These are phyloP conservation scores for Aspergillus sp. DNA, from an alignment of 2,329 filamentous ascomycete species.

Conservation along the genomic window DNA sequence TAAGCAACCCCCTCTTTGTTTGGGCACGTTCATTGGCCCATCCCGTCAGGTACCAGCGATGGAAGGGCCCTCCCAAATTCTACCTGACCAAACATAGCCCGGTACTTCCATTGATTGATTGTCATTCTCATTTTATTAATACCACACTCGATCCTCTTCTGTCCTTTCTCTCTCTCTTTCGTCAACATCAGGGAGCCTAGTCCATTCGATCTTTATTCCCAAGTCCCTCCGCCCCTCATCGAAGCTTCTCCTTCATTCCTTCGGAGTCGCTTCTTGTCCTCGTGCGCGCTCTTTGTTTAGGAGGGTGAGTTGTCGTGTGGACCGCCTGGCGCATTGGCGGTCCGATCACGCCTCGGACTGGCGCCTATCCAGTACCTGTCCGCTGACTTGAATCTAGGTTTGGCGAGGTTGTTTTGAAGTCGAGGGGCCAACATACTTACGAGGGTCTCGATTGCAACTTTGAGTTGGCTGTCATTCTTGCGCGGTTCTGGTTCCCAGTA, in stretches of 20 bases:
- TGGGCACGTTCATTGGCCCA: background rate
- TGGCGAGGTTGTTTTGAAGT: background rate
- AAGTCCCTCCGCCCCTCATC: background rate
- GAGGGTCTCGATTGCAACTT: background rate
- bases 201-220: slow-evolving; percentile 1
- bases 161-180: slow-evolving; percentile 10
- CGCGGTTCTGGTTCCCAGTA: slow-evolving; percentile 1
- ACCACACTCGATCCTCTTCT: slow-evolving; percentile 1
- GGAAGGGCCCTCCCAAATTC: background rate
- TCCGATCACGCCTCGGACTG: slow-evolving; percentile 11
- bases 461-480: background rate
- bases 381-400: slow-evolving; percentile 11
- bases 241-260: slow-evolving; percentile 17
- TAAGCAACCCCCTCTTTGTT: background rate
- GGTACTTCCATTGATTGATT: background rate
- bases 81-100: background rate
- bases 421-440: slow-evolving; percentile 6
- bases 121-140: slow-evolving; percentile 1
- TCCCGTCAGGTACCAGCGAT: background rate
- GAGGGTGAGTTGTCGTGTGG: slow-evolving; percentile 10
- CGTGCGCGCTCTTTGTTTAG: slow-evolving; percentile 4
- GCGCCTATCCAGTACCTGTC: slow-evolving; percentile 7
- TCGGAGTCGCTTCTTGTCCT: slow-evolving; percentile 9
- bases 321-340: slow-evolving; percentile 7
- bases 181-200: background rate